Evolutionary conservation across 2,329 filamentous ascomycete species (phyloP).

Genomic region (Plenodomus biglobosus): DNA sequence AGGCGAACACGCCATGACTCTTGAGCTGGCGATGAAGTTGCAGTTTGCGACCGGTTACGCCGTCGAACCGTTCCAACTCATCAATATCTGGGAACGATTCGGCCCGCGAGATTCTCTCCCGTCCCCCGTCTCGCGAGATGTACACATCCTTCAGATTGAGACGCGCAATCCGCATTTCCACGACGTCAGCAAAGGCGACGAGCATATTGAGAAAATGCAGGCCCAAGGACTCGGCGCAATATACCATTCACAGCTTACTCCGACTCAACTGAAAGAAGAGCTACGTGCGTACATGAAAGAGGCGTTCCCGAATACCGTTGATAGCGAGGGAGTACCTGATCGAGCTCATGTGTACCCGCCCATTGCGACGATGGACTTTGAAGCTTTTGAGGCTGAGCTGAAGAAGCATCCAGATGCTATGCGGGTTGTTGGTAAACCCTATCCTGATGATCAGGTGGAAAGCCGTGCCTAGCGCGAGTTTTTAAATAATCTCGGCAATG

Average conservation of each 20-base stretch:
- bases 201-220: slow-evolving; percentile 16
- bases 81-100: slow-evolving; percentile 13
- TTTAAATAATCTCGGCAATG: no score
- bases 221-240: slow-evolving; percentile 16
- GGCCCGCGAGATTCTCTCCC: background rate
- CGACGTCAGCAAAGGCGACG: slow-evolving; percentile 10
- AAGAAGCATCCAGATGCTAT: background rate
- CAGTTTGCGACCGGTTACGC: slow-evolving; percentile 19
- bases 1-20: slow-evolving; percentile 20
- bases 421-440: background rate
- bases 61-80: slow-evolving; percentile 18
- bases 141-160: slow-evolving; percentile 15
- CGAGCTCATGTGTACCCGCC: background rate
- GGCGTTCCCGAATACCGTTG: background rate
- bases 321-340: background rate
- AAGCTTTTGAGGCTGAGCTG: background rate
- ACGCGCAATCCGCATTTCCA: slow-evolving; percentile 19
- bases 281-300: slow-evolving; percentile 4
- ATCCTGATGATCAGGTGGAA: background rate
- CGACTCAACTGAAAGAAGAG: slow-evolving; percentile 4
- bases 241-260: slow-evolving; percentile 10
- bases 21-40: slow-evolving; percentile 13
- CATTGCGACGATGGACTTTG: background rate
- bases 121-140: background rate
- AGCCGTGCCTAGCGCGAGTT: no score